Conservation (phyloP, 2,329 filamentous ascomycete species). For the Aspergillus sp. region DNA sequence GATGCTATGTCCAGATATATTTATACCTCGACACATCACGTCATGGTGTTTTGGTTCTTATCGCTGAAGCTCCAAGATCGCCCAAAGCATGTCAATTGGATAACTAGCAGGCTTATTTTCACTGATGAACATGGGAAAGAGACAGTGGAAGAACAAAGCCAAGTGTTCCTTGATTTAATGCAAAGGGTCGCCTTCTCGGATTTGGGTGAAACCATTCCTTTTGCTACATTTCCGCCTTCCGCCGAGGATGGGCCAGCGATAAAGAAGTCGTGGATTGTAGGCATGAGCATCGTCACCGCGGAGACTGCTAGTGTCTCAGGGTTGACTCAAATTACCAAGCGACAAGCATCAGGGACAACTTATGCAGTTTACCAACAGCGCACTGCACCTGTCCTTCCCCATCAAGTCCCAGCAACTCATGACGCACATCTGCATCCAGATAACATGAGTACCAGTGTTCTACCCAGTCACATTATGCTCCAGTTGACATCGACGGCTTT, state of each 20-base stretch:
- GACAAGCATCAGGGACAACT: conserved; percentile 52
- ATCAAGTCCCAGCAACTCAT: conserved; percentile 43
- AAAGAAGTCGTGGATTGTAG: conserved; percentile 52
- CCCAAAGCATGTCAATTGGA: conserved; percentile 82
- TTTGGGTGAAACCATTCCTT: conserved; percentile 64
- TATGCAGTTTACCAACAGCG: conserved; percentile 49
- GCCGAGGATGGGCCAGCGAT: conserved; percentile 42
- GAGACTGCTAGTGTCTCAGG: conserved; percentile 50
- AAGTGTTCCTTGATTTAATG: conserved; percentile 94
- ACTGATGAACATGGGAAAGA: conserved; percentile 73
- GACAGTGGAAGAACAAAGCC: conserved; percentile 83
- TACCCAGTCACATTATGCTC: conserved; percentile 48
- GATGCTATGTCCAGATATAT: conserved; percentile 91
- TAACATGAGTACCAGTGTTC: conserved; percentile 40
- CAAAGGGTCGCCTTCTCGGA: conserved; percentile 84
- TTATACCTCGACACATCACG: conserved; percentile 88
- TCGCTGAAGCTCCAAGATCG: conserved; percentile 82
- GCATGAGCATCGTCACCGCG: conserved; percentile 53
- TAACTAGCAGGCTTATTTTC: conserved; percentile 78
- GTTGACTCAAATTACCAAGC: conserved; percentile 50
- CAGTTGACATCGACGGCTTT: conserved; percentile 45
- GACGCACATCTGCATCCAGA: conserved; percentile 41
- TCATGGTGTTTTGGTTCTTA: conserved; percentile 96
- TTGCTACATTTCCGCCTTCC: conserved; percentile 41
- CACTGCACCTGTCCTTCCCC: conserved; percentile 45